These are phyloP conservation scores for Protomyces macrosporus DNA, from an alignment of 1,139 yeast genomes.

Conservation along the genomic window DNA sequence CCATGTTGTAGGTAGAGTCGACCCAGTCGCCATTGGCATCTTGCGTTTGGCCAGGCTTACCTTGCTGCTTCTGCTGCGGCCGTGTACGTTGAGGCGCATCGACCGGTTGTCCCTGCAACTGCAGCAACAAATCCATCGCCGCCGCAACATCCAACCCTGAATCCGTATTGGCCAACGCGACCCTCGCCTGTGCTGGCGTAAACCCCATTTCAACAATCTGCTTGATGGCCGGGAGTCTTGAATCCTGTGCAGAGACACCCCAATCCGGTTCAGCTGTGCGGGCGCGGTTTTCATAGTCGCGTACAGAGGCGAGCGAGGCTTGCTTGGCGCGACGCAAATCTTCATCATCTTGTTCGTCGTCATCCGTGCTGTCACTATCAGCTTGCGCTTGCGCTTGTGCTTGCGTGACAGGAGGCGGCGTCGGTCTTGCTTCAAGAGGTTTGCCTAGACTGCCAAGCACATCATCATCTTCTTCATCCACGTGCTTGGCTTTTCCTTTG, in stretches of 20 bases:
- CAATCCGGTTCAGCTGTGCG: neutral
- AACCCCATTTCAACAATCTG: slow-evolving; percentile 79
- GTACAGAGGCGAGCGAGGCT: slow-evolving; percentile 2
- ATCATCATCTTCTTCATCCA: slow-evolving; percentile 1
- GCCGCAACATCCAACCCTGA: slow-evolving; percentile 58
- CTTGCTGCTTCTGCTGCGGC: neutral
- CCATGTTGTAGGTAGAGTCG: slow-evolving; percentile 19
- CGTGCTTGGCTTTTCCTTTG: neutral
- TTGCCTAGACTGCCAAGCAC: slow-evolving; percentile 17
- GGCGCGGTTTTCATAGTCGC: neutral
- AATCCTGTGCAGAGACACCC: slow-evolving; percentile 39
- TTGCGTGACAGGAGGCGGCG: neutral
- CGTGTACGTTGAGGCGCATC: neutral
- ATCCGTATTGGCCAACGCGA: slow-evolving; percentile 52
- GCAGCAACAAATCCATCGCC: slow-evolving; percentile 52
- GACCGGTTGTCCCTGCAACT: neutral
- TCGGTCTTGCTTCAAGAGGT: too few relatives aligned
- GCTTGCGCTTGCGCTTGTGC: neutral
- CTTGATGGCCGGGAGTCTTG: slow-evolving; percentile 47
- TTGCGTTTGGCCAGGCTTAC: slow-evolving; percentile 1
- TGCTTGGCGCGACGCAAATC: slow-evolving; percentile 20
- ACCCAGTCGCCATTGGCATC: slow-evolving; percentile 21
- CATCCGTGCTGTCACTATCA: neutral
- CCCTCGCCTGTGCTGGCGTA: slow-evolving; percentile 53
- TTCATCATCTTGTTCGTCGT: neutral